These are phyloP conservation scores for Elongisporangium prolatum DNA, from an alignment of 352 stramenopile species.

Conservation along the genomic window DNA sequence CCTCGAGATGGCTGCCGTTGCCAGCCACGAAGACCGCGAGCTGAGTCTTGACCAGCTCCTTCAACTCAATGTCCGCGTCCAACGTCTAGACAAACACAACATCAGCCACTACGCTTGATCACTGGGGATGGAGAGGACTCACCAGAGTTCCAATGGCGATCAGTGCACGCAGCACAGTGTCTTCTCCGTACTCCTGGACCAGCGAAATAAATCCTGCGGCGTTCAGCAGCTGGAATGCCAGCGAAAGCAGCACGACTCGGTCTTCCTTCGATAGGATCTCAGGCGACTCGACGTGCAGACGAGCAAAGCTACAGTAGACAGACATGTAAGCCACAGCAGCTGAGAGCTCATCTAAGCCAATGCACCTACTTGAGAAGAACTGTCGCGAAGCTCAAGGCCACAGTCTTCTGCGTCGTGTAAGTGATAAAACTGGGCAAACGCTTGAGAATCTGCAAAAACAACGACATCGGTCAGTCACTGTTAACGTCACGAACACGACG, in stretches of 20 bases:
- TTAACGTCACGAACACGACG: not conserved
- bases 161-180: slow-evolving; percentile 64
- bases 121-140: slow-evolving; percentile 9
- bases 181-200: slow-evolving; percentile 68
- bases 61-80: slow-evolving; percentile 26
- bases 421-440: slow-evolving; percentile 45
- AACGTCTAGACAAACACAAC: slow-evolving; percentile 24
- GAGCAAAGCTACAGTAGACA: slow-evolving; percentile 32
- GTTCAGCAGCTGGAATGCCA: slow-evolving; percentile 48
- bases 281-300: slow-evolving; percentile 23
- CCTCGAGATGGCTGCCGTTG: slow-evolving; percentile 32
- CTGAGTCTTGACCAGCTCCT: slow-evolving; percentile 44
- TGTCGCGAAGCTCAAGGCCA: slow-evolving; percentile 62
- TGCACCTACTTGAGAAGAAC: slow-evolving; percentile 65
- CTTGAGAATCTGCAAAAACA: slow-evolving; percentile 26
- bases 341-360: not conserved
- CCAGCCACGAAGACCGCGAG: slow-evolving; percentile 47
- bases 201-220: slow-evolving; percentile 18
- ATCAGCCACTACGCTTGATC: not conserved
- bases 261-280: slow-evolving; percentile 40
- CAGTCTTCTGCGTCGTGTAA: slow-evolving; percentile 38
- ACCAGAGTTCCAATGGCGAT: slow-evolving; percentile 67
- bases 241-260: slow-evolving; percentile 37
- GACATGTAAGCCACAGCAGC: not conserved
- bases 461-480: not conserved